Conservation (phyloP, 352 stramenopile species). For the Salisapilia sapeloensis region DNA sequence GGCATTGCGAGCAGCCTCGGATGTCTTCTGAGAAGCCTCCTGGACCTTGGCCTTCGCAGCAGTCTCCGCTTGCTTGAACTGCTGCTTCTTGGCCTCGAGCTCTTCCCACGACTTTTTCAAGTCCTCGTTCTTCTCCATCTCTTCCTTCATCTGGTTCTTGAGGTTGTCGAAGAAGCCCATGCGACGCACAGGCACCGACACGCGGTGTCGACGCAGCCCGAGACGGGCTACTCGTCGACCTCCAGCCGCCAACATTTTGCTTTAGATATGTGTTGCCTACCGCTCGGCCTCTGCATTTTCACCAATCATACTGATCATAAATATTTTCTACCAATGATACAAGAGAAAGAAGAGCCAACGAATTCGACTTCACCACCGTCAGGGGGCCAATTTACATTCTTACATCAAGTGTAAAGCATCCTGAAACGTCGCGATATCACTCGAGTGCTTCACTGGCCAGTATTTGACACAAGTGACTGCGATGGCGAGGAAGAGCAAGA, state of each 20-base stretch:
- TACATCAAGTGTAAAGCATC: too few species aligned
- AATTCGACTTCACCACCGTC: constrained; percentile 1
- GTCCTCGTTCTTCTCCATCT: constrained; percentile 70
- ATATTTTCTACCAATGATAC: too few species aligned
- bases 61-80: constrained; percentile 49
- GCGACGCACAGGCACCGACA: too few species aligned
- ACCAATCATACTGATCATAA: too few species aligned
- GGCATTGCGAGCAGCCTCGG: constrained; percentile 34
- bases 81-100: constrained; percentile 50
- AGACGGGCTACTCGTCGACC: too few species aligned
- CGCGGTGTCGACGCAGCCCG: too few species aligned
- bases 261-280: too few species aligned
- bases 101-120: constrained; percentile 66
- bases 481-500: constrained; percentile 16
- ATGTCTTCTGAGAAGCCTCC: constrained; percentile 32
- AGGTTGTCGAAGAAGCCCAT: constrained; percentile 66
- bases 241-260: too few species aligned
- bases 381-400: constrained; percentile 2
- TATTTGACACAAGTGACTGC: neutral
- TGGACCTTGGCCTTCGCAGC: constrained; percentile 42
- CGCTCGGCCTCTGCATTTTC: too few species aligned
- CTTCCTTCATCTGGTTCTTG: constrained; percentile 65
- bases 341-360: too few species aligned
- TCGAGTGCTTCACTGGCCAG: neutral
- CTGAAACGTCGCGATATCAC: too few species aligned